Base-by-base conservation (phyloP, 2,329 filamentous ascomycete species). In the Cadophora luteo-olivacea region DNA sequence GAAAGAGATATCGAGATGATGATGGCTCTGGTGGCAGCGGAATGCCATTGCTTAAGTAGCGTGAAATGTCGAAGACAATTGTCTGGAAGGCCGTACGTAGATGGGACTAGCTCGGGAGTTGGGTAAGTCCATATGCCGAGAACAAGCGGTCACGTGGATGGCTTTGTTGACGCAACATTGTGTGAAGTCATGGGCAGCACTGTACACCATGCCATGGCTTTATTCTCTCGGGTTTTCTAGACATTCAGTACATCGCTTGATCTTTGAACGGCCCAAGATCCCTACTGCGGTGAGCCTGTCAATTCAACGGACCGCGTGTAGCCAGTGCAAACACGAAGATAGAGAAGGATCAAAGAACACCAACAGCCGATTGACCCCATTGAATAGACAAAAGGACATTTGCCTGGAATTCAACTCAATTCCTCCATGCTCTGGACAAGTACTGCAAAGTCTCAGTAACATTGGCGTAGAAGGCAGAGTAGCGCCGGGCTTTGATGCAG, bases 1-100 rank as follows among this genome's bases (percentile, higher is more conserved):
- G 25, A 14, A 32, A 63, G 48, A 33, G 8, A 5, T 52, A 52
- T 52, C 61, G 29, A 52, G 61, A 63, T 63, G 45, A 63, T 25
- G 48, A 63, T 16, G 45, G 14, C 14, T 32, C 45, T 24, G 48
- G 24, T 32, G 36, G 41, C n/a, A 61, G 58, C 48, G 36, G 12
- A 2, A 63, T 22, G 25, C 29, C 29, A 11, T 54, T 54, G 48
- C 19, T 52, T 38, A 38, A 22, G 24, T 38, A 24, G n/a, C 11
- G 2, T n/a, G 16, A 62, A 9, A 9, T 4, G 60, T 19, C 33
- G 11, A 29, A 19, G 22, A 62, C 32, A 9, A 41, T 51, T 32
- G 52, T 25, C 9, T 55, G 52, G 52, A 33, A 29, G 25, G 51
- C 19, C 52, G 16, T 33, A 33, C 16, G 14, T 19, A 14, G 5